Conservation (phyloP, 2,329 filamentous ascomycete genomes). For the Endoconidiophora polonica region DNA sequence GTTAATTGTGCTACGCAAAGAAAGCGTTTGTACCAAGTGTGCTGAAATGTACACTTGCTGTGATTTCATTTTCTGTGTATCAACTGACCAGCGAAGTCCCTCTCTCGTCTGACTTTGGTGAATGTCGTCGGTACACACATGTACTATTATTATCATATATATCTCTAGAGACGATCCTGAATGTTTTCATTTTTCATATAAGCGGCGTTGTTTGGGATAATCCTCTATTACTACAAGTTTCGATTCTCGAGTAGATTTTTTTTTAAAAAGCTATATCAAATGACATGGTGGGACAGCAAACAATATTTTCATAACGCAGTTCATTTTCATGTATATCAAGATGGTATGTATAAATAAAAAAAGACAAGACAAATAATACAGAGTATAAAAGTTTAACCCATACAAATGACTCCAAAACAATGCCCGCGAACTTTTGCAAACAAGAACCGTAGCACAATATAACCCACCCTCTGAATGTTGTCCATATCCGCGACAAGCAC, state of each 20-base stretch:
- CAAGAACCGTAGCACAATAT: neutral
- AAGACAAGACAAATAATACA: neutral
- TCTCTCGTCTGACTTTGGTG: no score
- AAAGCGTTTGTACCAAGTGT: no score
- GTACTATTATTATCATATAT: slow-evolving; percentile 11
- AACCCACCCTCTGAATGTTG: neutral
- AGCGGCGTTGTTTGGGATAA: no score
- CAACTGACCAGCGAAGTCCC: no score
- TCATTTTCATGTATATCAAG: slow-evolving; percentile 2
- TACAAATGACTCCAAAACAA: neutral
- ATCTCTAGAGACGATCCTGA: slow-evolving; percentile 7
- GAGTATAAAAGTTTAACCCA: neutral
- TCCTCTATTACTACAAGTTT: no score
- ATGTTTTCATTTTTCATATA: neutral
- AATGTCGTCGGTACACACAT: neutral
- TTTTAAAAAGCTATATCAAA: no score
- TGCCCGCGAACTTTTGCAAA: slow-evolving; percentile 1
- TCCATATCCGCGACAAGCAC: no score
- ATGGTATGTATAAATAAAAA: neutral
- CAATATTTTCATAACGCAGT: neutral
- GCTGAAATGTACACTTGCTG: no score
- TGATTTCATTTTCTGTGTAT: no score
- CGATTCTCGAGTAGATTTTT: no score
- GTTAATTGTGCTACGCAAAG: no score
- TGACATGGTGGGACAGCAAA: no score